Conservation (phyloP, 192 early-diverging fungal species). For the Entophlyctis luteolus region DNA sequence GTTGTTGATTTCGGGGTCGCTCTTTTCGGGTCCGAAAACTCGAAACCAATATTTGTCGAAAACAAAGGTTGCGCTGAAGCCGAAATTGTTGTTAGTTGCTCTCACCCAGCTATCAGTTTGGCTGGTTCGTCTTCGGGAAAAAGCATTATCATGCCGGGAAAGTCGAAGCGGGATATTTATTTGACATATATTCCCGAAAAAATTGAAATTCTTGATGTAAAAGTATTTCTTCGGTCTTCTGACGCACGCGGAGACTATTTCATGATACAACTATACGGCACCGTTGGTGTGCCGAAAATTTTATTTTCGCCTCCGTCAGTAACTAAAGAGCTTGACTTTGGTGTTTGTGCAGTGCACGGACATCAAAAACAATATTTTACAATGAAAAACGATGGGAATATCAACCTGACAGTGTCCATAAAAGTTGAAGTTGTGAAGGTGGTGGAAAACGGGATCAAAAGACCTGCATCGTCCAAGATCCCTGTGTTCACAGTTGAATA, state of each 20-base stretch:
- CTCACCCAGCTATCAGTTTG: slow-evolving; percentile 45
- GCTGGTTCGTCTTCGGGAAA: slow-evolving; percentile 28
- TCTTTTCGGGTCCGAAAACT: slow-evolving; percentile 47
- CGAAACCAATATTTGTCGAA: slow-evolving; percentile 40
- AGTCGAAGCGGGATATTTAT: slow-evolving; percentile 38
- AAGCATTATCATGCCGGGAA: slow-evolving; percentile 31
- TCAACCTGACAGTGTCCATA: slow-evolving; percentile 38
- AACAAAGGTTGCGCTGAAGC: slow-evolving; percentile 59
- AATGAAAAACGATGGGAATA: slow-evolving; percentile 58
- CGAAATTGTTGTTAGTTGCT: slow-evolving; percentile 48
- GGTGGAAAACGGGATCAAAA: slow-evolving; percentile 1
- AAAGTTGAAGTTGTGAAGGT: slow-evolving; percentile 24
- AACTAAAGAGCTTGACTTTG: slow-evolving; percentile 48
- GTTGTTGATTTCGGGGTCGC: slow-evolving; percentile 57
- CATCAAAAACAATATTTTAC: slow-evolving; percentile 42
- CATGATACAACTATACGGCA: slow-evolving; percentile 46
- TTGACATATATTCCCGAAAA: slow-evolving; percentile 51
- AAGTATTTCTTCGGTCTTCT: slow-evolving; percentile 51
- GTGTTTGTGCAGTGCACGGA: slow-evolving; percentile 44
- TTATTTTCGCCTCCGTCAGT: slow-evolving; percentile 37
- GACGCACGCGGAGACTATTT: slow-evolving; percentile 56
- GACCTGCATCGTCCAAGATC: neutral
- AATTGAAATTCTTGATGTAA: slow-evolving; percentile 49
- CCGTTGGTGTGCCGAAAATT: slow-evolving; percentile 55
- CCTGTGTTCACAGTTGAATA: slow-evolving; percentile 35